Conservation (phyloP, 495 filamentous ascomycete species). For the Neurospora sp. region DNA sequence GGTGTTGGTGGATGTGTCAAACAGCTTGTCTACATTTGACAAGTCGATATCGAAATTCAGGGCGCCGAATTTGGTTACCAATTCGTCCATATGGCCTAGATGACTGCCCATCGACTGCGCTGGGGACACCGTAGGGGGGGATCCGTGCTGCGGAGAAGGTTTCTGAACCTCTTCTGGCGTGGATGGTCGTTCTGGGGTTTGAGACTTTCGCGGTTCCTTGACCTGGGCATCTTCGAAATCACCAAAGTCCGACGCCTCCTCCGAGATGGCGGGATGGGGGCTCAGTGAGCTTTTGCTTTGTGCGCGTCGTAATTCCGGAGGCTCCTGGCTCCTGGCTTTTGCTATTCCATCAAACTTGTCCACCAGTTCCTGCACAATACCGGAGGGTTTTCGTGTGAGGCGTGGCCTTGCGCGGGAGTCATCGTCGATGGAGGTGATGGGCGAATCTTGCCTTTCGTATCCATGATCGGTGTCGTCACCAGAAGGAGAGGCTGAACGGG, state of each 20-base stretch:
- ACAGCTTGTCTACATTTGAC: constrained; percentile 35
- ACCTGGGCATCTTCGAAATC: constrained; percentile 43
- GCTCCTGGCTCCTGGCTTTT: constrained; percentile 24
- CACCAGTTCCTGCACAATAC: constrained; percentile 39
- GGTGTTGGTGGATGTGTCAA: constrained; percentile 2
- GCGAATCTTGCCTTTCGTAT: constrained; percentile 34
- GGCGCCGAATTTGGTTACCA: constrained; percentile 21
- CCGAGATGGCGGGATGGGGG: constrained; percentile 6
- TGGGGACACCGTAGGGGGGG: neutral
- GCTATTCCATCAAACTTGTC: constrained; percentile 37
- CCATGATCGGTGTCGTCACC: constrained; percentile 31
- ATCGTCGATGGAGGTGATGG: constrained; percentile 45
- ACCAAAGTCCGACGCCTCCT: constrained; percentile 35
- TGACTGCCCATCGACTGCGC: neutral
- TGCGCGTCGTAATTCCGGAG: constrained; percentile 1
- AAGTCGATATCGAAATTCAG: constrained; percentile 30
- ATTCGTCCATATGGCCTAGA: constrained; percentile 1
- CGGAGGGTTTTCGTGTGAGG: constrained; percentile 19
- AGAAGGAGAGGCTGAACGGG: constrained; percentile 29
- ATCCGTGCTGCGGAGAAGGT: neutral
- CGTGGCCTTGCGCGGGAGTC: constrained; percentile 26
- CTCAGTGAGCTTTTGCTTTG: constrained; percentile 8
- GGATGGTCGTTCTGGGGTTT: neutral
- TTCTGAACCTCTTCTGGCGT: neutral
- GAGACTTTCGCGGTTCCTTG: constrained; percentile 7